Conservation (phyloP, 208 protist genomes). For the Acanthamoeba triangularis region DNA sequence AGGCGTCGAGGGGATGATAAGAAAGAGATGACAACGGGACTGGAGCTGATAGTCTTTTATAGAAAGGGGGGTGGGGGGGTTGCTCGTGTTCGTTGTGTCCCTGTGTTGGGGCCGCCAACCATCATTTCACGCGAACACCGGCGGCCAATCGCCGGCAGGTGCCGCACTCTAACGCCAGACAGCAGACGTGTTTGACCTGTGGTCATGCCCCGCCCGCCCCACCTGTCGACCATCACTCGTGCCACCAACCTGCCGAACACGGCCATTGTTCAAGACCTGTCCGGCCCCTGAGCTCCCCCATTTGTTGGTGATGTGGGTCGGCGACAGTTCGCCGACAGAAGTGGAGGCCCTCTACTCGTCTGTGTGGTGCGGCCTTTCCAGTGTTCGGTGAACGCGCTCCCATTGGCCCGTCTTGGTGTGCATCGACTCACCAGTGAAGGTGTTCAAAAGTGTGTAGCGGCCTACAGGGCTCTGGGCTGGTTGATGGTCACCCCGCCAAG, state of each 20-base stretch:
- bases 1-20: neutral
- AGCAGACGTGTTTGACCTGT: neutral
- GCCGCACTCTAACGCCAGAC: neutral
- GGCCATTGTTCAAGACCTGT: neutral
- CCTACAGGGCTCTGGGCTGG: no score
- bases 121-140: neutral
- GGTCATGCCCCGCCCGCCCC: neutral
- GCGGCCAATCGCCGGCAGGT: neutral
- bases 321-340: conserved; percentile 23
- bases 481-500: no score
- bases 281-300: neutral
- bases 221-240: neutral
- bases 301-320: conserved; percentile 15
- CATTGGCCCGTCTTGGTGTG: neutral
- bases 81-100: neutral
- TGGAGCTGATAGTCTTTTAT: neutral
- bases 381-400: neutral
- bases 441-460: no score
- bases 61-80: neutral
- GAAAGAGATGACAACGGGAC: neutral
- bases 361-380: neutral
- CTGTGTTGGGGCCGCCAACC: neutral
- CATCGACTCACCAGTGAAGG: neutral
- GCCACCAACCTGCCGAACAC: no score
- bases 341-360: neutral